A percentile compares a stretch with the other conserved stretches of the same genome.
These are phyloP conservation scores for Botrytis aclada DNA, from an alignment of 2,329 filamentous ascomycete species.

Conservation along the genomic window DNA sequence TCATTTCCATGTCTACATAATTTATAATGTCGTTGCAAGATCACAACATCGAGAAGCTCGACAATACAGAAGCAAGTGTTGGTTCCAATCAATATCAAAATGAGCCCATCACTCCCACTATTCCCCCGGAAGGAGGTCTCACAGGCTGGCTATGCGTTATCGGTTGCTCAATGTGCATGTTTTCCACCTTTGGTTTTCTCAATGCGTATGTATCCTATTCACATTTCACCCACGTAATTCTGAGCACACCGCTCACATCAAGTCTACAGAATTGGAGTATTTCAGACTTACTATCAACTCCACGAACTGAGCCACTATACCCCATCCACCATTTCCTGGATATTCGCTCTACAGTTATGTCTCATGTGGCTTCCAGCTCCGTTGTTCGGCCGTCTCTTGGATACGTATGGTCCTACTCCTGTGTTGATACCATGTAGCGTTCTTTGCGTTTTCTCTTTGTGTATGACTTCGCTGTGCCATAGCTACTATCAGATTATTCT, in stretches of 20 bases:
- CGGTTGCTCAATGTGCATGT: slow-evolving; percentile 1
- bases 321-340: slow-evolving; percentile 13
- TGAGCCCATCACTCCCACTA: background rate
- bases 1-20: background rate
- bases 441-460: slow-evolving; percentile 57
- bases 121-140: background rate
- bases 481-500: slow-evolving; percentile 54
- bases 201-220: slow-evolving; percentile 3
- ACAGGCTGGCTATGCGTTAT: background rate
- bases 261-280: slow-evolving; percentile 15
- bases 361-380: slow-evolving; percentile 46
- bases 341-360: slow-evolving; percentile 15
- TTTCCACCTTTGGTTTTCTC: slow-evolving; percentile 7
- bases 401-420: slow-evolving; percentile 58
- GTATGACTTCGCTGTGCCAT: slow-evolving; percentile 59
- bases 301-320: slow-evolving; percentile 10
- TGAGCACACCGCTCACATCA: background rate
- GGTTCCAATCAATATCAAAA: background rate
- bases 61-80: background rate
- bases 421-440: slow-evolving; percentile 52
- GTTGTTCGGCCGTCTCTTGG: slow-evolving; percentile 59
- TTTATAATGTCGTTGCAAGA: background rate
- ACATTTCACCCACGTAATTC: background rate
- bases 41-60: background rate
- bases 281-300: slow-evolving; percentile 19